Conservation (phyloP, 352 stramenopile species). For the Globisporangium nunn region DNA sequence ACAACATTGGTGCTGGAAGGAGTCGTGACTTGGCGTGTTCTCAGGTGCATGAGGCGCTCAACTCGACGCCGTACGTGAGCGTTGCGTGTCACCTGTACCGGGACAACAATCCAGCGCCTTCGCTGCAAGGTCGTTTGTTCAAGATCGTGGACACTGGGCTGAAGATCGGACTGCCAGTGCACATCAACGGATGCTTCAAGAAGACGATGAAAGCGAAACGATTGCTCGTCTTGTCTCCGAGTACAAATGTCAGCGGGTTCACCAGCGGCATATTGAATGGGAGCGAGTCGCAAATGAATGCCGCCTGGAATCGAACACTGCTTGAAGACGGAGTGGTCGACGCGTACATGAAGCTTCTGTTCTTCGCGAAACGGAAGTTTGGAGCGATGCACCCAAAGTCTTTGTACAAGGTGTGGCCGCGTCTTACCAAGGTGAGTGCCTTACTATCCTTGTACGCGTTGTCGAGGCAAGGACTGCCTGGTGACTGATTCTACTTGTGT, state of each 20-base stretch:
- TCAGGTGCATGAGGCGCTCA: constrained; percentile 50
- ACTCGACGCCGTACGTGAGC: constrained; percentile 59
- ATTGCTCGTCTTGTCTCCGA: constrained; percentile 17
- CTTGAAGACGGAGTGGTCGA: constrained; percentile 58
- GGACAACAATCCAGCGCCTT: constrained; percentile 26
- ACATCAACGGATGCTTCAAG: constrained; percentile 78
- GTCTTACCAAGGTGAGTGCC: constrained; percentile 5
- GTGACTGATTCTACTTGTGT: background rate
- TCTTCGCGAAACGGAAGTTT: constrained; percentile 38
- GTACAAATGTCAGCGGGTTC: constrained; percentile 7
- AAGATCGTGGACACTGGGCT: constrained; percentile 47
- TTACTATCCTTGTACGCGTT: constrained; percentile 1
- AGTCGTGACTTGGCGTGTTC: constrained; percentile 59
- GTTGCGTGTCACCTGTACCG: constrained; percentile 56
- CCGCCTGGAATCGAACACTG: constrained; percentile 63
- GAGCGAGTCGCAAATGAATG: constrained; percentile 49
- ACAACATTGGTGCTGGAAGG: constrained; percentile 60
- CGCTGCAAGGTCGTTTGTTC: constrained; percentile 52
- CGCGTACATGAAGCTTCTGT: constrained; percentile 59
- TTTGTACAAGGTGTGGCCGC: constrained; percentile 66
- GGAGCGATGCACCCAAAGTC: constrained; percentile 30
- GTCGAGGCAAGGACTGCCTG: background rate
- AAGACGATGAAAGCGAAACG: constrained; percentile 42
- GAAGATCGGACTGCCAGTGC: constrained; percentile 45
- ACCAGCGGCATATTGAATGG: constrained; percentile 15